Conservation (phyloP, 73 alveolate species). For the Paramecium sonneborni region DNA sequence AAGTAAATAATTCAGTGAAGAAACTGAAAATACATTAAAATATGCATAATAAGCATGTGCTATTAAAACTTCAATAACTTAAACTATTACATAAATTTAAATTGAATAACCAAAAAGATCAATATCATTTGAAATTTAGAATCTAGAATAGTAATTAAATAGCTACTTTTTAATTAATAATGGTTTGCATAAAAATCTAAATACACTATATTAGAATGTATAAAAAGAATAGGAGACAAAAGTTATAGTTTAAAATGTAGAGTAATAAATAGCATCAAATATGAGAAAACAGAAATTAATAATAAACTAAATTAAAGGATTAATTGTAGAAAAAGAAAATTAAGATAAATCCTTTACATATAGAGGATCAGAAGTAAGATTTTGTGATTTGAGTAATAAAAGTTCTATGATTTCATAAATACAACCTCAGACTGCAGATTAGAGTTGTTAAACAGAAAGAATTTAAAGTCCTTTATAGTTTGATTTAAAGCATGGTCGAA, state of each 20-base stretch:
- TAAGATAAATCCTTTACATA: conserved; percentile 21
- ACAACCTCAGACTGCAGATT: not conserved
- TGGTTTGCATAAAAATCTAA: not conserved
- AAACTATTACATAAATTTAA: not conserved
- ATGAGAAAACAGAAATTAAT: not conserved
- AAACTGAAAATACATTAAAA: conserved; percentile 65
- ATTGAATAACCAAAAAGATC: not conserved
- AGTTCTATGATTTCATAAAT: not conserved
- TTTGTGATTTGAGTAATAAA: conserved; percentile 2
- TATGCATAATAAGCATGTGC: conserved; percentile 54
- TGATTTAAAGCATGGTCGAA: not conserved
- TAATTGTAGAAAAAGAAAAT: conserved; percentile 13
- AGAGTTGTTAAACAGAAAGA: conserved; percentile 6
- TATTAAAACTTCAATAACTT: not conserved
- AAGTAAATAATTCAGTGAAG: conserved; percentile 50
- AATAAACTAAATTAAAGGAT: not conserved
- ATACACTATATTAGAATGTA: not conserved
- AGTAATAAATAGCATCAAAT: not conserved
- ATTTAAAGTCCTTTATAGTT: not conserved
- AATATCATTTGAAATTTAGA: not conserved
- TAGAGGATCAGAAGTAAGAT: conserved; percentile 26
- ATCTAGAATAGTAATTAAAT: not conserved
- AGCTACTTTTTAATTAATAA: not conserved
- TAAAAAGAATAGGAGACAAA: not conserved
- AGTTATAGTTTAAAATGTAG: not conserved